phyloP scores from a whole-genome alignment of 371 early-diverging fungal genomes.

The Mucor mucedo region DNA sequence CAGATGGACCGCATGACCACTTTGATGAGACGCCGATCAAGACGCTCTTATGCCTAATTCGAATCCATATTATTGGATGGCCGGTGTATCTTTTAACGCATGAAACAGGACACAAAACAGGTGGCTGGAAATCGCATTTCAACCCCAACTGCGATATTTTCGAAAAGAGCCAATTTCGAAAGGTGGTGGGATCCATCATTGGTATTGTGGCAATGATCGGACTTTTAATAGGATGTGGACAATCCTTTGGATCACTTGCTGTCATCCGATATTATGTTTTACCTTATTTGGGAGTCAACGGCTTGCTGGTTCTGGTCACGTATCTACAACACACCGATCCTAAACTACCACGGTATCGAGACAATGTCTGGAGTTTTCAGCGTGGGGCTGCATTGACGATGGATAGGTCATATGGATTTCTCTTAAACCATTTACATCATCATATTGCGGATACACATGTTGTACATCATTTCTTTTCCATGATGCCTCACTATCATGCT shows the following conservation, averaged over 20 bases:
- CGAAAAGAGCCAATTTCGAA: conserved; percentile 64
- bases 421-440: conserved; percentile 83
- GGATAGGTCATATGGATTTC: conserved; percentile 81
- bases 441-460: conserved; percentile 85
- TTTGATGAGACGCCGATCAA: conserved; percentile 72
- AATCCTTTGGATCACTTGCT: conserved; percentile 57
- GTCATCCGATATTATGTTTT: conserved; percentile 82
- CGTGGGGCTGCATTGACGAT: conserved; percentile 82
- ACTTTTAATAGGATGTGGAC: conserved; percentile 54
- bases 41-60: conserved; percentile 57
- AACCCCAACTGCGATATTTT: conserved; percentile 76
- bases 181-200: conserved; percentile 72
- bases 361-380: conserved; percentile 82
- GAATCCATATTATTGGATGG: conserved; percentile 84
- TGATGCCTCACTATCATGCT: conserved; percentile 91
- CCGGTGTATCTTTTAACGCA: conserved; percentile 79
- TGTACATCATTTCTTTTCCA: conserved; percentile 87
- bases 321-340: conserved; percentile 89
- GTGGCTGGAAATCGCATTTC: conserved; percentile 81
- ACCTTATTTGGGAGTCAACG: conserved; percentile 82
- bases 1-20: conserved; percentile 46
- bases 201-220: conserved; percentile 66
- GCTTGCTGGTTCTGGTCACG: conserved; percentile 87
- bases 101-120: conserved; percentile 71
- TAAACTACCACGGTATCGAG: conserved; percentile 78